These are phyloP conservation scores for Picochlorum sp. DNA, from an alignment of 139 green algal species.

Conservation along the genomic window DNA sequence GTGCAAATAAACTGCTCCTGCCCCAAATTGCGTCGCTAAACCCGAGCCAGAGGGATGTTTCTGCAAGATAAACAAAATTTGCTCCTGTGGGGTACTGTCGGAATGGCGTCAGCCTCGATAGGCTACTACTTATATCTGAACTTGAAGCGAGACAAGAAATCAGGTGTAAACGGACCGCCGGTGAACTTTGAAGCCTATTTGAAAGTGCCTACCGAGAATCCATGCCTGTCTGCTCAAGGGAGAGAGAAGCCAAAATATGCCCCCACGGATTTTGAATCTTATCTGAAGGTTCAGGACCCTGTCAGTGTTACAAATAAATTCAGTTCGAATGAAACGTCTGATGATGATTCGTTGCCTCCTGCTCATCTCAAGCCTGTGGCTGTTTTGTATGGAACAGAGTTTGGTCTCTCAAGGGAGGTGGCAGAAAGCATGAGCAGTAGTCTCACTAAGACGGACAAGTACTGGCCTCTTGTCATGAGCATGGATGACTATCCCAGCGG, in stretches of 20 bases:
- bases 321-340: neutral
- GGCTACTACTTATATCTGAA: too few species aligned
- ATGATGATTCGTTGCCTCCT: neutral
- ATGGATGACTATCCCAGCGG: slow-evolving; percentile 64
- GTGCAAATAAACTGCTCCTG: too few species aligned
- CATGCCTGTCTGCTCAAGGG: neutral
- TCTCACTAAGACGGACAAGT: slow-evolving; percentile 17
- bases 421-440: slow-evolving; percentile 50
- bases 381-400: slow-evolving; percentile 81
- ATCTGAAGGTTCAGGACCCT: neutral
- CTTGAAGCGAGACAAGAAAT: too few species aligned
- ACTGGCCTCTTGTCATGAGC: slow-evolving; percentile 58
- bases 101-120: too few species aligned
- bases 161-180: neutral
- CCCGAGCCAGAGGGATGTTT: too few species aligned
- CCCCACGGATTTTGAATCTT: slow-evolving; percentile 6
- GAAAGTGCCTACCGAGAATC: slow-evolving; percentile 1
- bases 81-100: too few species aligned
- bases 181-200: slow-evolving; percentile 23
- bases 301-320: neutral
- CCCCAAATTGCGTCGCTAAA: too few species aligned
- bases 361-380: slow-evolving; percentile 32
- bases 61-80: too few species aligned
- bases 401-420: slow-evolving; percentile 77
- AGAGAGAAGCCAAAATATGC: neutral